Percentiles rank a stretch among this genome's conserved stretches.
phyloP scores from a whole-genome alignment of 805 yeast species.

The Ascoidea asiatica region DNA sequence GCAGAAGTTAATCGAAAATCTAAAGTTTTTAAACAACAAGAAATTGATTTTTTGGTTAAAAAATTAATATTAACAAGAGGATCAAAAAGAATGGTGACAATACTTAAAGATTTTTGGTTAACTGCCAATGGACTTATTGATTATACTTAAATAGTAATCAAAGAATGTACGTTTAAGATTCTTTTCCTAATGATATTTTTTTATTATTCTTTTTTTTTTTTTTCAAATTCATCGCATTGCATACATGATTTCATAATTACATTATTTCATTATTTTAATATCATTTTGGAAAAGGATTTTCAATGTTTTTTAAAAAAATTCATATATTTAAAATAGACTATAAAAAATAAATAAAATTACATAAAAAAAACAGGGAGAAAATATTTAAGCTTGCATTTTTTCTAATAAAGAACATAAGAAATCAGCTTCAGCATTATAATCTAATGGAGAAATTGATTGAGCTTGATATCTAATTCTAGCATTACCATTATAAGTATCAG shows the following conservation, averaged over 20 bases:
- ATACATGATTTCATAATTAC: too few relatives aligned
- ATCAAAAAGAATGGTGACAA: conserved; percentile 24
- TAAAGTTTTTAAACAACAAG: conserved; percentile 3
- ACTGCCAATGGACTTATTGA: conserved; percentile 25
- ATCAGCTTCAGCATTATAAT: conserved; percentile 48
- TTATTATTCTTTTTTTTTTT: too few relatives aligned
- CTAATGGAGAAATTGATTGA: conserved; percentile 35
- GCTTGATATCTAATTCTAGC: conserved; percentile 66
- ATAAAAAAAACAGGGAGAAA: not conserved
- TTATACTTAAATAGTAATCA: too few relatives aligned
- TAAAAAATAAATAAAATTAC: too few relatives aligned
- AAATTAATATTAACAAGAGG: conserved; percentile 28
- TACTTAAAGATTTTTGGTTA: conserved; percentile 27
- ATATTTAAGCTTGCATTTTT: too few relatives aligned
- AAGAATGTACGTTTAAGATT: too few relatives aligned
- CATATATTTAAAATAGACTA: not conserved
- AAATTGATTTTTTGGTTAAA: conserved; percentile 15
- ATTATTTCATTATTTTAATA: too few relatives aligned
- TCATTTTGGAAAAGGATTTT: too few relatives aligned
- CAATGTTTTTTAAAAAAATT: too few relatives aligned
- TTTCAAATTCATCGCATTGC: too few relatives aligned
- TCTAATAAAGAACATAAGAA: conserved; percentile 35
- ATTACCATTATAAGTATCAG: conserved; percentile 72
- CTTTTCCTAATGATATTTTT: too few relatives aligned
- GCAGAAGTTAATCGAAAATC: conserved; percentile 12